Percentiles rank a stretch among this genome's conserved stretches.
phyloP scores from a whole-genome alignment of 1,139 yeast species.

The Yamadazyma mexicana region DNA sequence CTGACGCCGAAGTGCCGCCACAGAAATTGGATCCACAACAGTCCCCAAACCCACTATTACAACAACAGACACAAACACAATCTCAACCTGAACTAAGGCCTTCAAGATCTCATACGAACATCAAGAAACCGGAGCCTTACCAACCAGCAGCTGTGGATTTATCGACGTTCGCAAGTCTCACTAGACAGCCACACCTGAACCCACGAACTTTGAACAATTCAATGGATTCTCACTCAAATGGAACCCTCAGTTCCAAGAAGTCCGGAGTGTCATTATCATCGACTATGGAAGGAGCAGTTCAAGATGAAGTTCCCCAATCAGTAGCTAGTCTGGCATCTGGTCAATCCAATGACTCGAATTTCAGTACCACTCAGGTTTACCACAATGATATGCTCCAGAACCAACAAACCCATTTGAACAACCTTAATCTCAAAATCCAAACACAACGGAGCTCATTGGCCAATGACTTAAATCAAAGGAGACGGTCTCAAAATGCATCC shows the following conservation, averaged over 20 bases:
- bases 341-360: neutral
- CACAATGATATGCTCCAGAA: conserved; percentile 15
- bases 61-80: neutral
- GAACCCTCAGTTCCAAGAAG: neutral
- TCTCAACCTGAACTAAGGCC: neutral
- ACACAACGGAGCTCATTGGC: conserved; percentile 12
- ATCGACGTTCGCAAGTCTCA: conserved; percentile 47
- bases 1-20: conserved; percentile 1
- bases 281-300: neutral
- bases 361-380: conserved; percentile 11
- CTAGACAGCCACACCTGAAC: conserved; percentile 40
- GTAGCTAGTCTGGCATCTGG: neutral
- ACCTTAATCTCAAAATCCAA: conserved; percentile 11
- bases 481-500: conserved; percentile 14
- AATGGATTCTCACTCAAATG: neutral
- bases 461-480: conserved; percentile 14
- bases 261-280: conserved; percentile 1
- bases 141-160: conserved; percentile 58
- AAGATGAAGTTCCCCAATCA: neutral
- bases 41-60: neutral
- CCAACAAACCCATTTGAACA: conserved; percentile 14
- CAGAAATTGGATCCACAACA: conserved; percentile 2
- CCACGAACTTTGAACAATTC: conserved; percentile 6
- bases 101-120: conserved; percentile 1
- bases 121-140: conserved; percentile 33